Percentiles rank a stretch among this genome's conserved stretches.
Evolutionary conservation across 148 eudicot genomes (phyloP).

Genomic region (Agrostemma githago): DNA sequence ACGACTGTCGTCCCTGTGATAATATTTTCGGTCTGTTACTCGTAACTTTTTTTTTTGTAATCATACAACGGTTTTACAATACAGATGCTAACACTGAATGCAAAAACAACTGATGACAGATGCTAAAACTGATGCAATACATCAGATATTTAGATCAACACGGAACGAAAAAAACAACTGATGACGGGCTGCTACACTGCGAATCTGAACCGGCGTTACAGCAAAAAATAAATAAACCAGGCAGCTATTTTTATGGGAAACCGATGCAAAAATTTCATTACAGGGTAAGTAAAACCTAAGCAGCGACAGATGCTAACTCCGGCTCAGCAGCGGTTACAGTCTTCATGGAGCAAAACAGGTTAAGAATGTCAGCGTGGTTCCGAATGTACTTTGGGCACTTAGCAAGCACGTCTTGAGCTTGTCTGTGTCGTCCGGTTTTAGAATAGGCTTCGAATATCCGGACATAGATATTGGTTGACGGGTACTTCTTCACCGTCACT

Average conservation of each 20-base stretch:
- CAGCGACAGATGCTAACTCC: constrained; percentile 27
- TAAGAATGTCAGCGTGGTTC: constrained; percentile 69
- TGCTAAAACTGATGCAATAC: no score
- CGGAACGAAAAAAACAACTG: not conserved
- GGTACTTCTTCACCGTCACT: constrained; percentile 50
- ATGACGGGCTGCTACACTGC: constrained; percentile 12
- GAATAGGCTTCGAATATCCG: constrained; percentile 59
- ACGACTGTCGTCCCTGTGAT: no score
- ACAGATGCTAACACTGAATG: not conserved
- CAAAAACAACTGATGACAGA: no score
- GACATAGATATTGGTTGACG: constrained; percentile 47
- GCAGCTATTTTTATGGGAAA: constrained; percentile 10
- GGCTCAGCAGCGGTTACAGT: constrained; percentile 19
- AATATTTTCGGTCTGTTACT: no score
- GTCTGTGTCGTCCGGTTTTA: constrained; percentile 47
- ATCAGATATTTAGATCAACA: no score
- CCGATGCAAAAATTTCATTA: constrained; percentile 6
- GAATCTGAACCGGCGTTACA: not conserved
- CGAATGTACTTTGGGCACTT: constrained; percentile 56
- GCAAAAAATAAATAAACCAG: constrained; percentile 4
- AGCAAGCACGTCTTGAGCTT: constrained; percentile 69
- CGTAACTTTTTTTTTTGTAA: no score
- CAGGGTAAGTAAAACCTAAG: constrained; percentile 26
- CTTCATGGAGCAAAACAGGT: constrained; percentile 52
- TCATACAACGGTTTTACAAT: no score